Percentiles rank a stretch among this genome's conserved stretches.
These are phyloP conservation scores for Paecilomyces sp. DNA, from an alignment of 2,329 filamentous ascomycete species.

Conservation along the genomic window DNA sequence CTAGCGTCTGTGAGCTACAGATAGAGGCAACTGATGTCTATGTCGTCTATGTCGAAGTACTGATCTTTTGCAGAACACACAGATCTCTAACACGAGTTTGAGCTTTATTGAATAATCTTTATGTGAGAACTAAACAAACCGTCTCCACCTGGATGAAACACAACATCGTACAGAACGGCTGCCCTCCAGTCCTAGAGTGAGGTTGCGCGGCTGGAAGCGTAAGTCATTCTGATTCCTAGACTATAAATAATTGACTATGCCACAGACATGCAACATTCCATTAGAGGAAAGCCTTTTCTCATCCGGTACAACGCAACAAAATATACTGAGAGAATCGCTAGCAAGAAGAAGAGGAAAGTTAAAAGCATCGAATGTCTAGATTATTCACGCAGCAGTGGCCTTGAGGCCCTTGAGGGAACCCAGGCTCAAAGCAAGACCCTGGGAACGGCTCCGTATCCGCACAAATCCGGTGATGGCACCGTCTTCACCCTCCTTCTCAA, in stretches of 20 bases:
- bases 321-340: slow-evolving; percentile 15
- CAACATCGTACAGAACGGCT: not conserved
- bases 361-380: slow-evolving; percentile 16
- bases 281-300: slow-evolving; percentile 13
- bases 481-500: slow-evolving; percentile 93
- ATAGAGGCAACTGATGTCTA: no score
- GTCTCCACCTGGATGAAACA: not conserved
- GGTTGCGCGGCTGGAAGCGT: not conserved
- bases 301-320: slow-evolving; percentile 19
- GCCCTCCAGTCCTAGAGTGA: not conserved
- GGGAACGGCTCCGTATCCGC: slow-evolving; percentile 92
- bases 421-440: slow-evolving; percentile 87
- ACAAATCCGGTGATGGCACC: slow-evolving; percentile 96
- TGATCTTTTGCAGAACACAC: no score
- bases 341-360: slow-evolving; percentile 16
- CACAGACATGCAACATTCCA: slow-evolving; percentile 5
- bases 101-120: no score
- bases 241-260: not conserved
- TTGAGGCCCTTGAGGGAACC: slow-evolving; percentile 92
- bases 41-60: no score
- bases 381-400: slow-evolving; percentile 47
- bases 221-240: not conserved
- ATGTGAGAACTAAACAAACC: not conserved
- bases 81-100: no score
- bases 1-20: no score